A percentile compares a stretch with the other conserved stretches of the same genome.
phyloP scores from a whole-genome alignment of 345 rosid species.

The Citrus inodora region DNA sequence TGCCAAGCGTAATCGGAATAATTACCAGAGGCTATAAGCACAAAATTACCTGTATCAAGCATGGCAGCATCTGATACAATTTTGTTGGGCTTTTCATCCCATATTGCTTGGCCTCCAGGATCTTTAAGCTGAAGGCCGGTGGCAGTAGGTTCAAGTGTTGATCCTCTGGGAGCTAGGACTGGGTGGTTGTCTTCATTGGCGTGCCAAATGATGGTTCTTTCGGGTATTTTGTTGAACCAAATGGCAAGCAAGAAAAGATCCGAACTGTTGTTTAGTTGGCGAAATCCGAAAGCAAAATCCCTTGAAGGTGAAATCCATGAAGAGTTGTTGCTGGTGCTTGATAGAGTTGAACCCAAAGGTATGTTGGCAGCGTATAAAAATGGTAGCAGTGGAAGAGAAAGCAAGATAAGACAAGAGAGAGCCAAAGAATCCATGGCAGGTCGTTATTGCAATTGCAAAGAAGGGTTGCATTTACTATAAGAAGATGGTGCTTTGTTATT shows the following conservation, averaged over 20 bases:
- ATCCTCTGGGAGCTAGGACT: constrained; percentile 17
- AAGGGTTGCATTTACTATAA: no score
- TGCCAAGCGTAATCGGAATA: constrained; percentile 29
- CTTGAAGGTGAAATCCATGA: constrained; percentile 17
- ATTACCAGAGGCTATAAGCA: constrained; percentile 16
- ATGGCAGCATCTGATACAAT: constrained; percentile 13
- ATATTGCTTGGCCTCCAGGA: constrained; percentile 5
- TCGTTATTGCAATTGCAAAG: background rate
- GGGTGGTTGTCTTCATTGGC: constrained; percentile 18
- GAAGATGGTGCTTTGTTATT: no score
- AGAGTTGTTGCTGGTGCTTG: constrained; percentile 6
- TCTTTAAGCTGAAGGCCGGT: constrained; percentile 12
- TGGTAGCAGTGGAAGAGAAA: background rate
- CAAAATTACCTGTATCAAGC: constrained; percentile 38
- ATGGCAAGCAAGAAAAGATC: constrained; percentile 27
- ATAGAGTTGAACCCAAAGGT: constrained; percentile 5
- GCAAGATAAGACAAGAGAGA: background rate
- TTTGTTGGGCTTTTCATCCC: background rate
- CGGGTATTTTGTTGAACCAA: constrained; percentile 32
- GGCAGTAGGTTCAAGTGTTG: constrained; percentile 20
- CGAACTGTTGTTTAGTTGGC: constrained; percentile 10
- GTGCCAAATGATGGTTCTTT: constrained; percentile 26
- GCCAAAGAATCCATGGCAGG: background rate
- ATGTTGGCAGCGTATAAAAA: constrained; percentile 8
- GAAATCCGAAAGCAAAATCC: constrained; percentile 30